Percentiles rank a stretch among this genome's conserved stretches.
Conservation (phyloP, 257 asterid species). For the Nicotiana tomentosiformis region DNA sequence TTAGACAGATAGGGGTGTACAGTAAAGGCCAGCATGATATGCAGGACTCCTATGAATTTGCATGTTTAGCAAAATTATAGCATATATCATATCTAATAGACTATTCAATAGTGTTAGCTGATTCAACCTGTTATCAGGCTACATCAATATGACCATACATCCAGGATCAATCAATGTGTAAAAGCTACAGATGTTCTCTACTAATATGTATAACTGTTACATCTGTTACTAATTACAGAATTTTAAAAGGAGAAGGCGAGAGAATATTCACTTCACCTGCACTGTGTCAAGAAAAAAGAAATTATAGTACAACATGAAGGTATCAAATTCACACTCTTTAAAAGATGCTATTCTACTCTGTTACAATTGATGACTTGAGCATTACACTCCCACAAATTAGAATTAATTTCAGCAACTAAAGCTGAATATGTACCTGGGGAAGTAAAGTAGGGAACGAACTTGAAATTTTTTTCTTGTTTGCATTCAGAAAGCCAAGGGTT, state of each 20-base stretch:
- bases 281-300: neutral
- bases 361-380: neutral
- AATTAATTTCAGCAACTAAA: neutral
- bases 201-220: neutral
- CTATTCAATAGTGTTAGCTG: neutral
- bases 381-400: neutral
- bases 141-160: neutral
- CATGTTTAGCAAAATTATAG: neutral
- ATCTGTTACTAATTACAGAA: neutral
- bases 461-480: constrained; percentile 56
- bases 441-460: constrained; percentile 71
- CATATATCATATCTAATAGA: neutral
- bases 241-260: neutral
- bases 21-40: neutral
- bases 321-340: neutral
- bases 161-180: neutral
- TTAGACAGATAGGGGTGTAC: neutral
- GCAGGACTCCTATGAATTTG: neutral
- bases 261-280: neutral
- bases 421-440: constrained; percentile 58
- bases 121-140: neutral
- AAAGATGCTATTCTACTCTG: neutral
- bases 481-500: constrained; percentile 69
- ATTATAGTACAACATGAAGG: neutral
- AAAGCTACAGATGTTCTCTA: neutral